Evolutionary conservation across 2,329 filamentous ascomycete species (phyloP), one percentile per base, ranked within the genome.

Genomic region (Pseudogymnoascus sp.): DNA sequence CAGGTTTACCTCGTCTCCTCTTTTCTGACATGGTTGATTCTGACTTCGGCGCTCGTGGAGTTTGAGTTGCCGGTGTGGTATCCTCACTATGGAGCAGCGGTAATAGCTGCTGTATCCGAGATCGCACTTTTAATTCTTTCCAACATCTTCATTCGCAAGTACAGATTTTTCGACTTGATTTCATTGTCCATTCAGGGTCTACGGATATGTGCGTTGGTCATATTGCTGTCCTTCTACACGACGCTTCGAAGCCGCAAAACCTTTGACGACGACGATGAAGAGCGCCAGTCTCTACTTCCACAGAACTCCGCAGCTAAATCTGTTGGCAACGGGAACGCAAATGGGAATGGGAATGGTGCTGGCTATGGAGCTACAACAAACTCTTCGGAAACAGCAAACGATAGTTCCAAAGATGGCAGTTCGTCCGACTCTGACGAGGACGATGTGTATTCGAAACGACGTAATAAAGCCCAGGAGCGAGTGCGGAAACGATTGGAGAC

Each of bases 401-500:
- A 65, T 60, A n/a, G 40, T 42, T 17, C 64, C 67, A 61, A 63
- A 68, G 26, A 53, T 31, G 47, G 47, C 2, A 53, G 23, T 21
- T 53, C 47, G n/a, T 63, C 65, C 2, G 66, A 71, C 15, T 66
- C 59, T 21, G 63, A 65, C 11, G 67, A 67, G 4, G 62, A 63
- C 50, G 76, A 75, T 61, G 75, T 76, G 62, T 74, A 72, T 15
- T 74, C 77, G 1, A 84, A 88, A 64, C 79, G 74, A 59, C 77
- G 83, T 70, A 78, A 82, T 42, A 79, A 79, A 71, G 82, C 76
- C 60, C 83, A 77, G 72, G 86, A 81, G 74, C 82, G 76, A 67
- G 87, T 84, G 78, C 78, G 85, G 66, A 87, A 90, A 74, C 83
- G 87, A 2, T 79, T 92, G n/a, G 81, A 87, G 71, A 84, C 88